Evolutionary conservation across 208 protist genomes (phyloP).

Genomic region (Angomonas ambiguus): DNA sequence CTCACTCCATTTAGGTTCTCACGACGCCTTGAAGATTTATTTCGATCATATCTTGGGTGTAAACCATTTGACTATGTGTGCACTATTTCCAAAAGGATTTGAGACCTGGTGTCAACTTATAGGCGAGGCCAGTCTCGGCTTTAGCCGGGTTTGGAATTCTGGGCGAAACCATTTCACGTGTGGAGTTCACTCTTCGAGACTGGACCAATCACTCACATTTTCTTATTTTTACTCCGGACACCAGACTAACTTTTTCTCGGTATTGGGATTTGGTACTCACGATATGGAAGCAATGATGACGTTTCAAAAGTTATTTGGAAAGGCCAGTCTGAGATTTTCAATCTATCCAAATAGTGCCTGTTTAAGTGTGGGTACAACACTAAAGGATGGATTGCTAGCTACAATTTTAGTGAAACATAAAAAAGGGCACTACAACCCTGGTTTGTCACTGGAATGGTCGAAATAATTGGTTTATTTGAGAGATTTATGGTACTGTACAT

Average conservation of each 20-base stretch:
- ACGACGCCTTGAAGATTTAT: not conserved
- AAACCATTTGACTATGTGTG: not conserved
- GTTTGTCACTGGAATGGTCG: too few relatives aligned
- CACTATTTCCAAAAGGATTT: not conserved
- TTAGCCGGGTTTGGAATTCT: not conserved
- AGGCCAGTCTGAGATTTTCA: too few relatives aligned
- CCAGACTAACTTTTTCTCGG: not conserved
- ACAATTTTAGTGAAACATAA: not conserved
- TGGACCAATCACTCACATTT: not conserved
- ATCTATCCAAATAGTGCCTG: not conserved
- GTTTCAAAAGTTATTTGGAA: too few relatives aligned
- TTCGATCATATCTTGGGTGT: not conserved
- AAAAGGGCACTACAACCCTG: too few relatives aligned
- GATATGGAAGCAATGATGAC: not conserved
- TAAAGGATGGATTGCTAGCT: not conserved
- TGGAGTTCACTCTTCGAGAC: not conserved
- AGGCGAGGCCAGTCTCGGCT: not conserved
- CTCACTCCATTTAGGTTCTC: not conserved
- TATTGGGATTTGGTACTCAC: not conserved
- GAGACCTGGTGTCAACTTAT: slow-evolving; percentile 6
- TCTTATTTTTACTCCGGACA: not conserved
- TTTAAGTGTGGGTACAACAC: not conserved
- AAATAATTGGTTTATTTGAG: not conserved
- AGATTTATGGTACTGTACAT: not conserved
- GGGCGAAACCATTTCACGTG: not conserved